Conservation (phyloP, 257 asterid genomes). For the Solanum pinnatisectum region DNA sequence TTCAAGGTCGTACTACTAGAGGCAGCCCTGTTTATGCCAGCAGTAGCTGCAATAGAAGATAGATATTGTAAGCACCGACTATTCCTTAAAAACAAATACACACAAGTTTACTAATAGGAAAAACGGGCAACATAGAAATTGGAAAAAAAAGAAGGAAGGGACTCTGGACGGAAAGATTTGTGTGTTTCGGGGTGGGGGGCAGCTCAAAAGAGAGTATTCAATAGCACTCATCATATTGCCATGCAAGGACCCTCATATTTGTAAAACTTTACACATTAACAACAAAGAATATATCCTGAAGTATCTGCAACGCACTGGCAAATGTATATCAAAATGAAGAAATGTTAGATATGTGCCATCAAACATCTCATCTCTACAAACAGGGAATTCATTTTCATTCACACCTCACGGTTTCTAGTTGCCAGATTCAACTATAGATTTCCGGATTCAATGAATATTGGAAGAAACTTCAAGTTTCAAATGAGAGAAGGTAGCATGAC, state of each 20-base stretch:
- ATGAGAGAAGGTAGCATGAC: not conserved
- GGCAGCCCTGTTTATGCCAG: slow-evolving; percentile 87
- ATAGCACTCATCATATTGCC: not conserved
- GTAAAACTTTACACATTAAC: not conserved
- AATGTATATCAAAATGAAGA: not conserved
- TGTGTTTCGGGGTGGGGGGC: not conserved
- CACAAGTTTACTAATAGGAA: not conserved
- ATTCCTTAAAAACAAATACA: not conserved
- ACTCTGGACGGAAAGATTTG: not conserved
- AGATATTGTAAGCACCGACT: not conserved
- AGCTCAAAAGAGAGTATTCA: not conserved
- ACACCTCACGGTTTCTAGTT: not conserved
- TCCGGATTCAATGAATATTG: not conserved
- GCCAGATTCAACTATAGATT: not conserved
- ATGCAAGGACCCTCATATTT: not conserved
- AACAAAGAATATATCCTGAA: not conserved
- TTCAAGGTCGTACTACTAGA: slow-evolving; percentile 61
- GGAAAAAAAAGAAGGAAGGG: not conserved
- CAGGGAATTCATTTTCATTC: not conserved
- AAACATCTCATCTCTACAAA: not conserved
- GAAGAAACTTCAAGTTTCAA: not conserved
- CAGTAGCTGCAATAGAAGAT: slow-evolving; percentile 50
- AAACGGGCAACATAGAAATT: not conserved
- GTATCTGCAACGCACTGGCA: not conserved
- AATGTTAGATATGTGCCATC: not conserved